Percentiles rank a stretch among this genome's conserved stretches.
These are phyloP conservation scores for Globisporangium cystogenes DNA, from an alignment of 352 stramenopile genomes.

Conservation along the genomic window DNA sequence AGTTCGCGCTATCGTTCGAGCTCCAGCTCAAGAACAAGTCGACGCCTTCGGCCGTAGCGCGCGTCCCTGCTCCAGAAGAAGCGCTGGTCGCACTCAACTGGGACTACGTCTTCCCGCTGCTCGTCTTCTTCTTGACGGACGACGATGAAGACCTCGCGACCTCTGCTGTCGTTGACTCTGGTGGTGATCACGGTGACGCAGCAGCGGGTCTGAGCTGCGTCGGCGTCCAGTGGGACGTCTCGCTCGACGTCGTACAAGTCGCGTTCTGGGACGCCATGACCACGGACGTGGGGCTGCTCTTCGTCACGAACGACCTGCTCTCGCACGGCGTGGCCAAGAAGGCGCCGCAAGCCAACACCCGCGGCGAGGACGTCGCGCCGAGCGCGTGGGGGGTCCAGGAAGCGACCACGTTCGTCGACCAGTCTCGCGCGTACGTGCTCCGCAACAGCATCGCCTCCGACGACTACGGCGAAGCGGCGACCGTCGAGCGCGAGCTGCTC, in stretches of 20 bases:
- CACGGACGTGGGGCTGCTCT: conserved; percentile 44
- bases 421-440: conserved; percentile 51
- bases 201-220: conserved; percentile 22
- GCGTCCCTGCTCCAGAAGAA: conserved; percentile 41
- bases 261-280: conserved; percentile 61
- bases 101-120: conserved; percentile 63
- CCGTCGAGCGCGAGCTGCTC: conserved; percentile 8
- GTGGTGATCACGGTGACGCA: neutral
- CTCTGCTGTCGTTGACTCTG: neutral
- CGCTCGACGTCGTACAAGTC: conserved; percentile 46
- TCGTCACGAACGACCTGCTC: conserved; percentile 45
- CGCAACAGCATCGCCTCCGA: conserved; percentile 14
- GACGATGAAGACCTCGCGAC: conserved; percentile 20
- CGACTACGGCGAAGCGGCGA: conserved; percentile 7
- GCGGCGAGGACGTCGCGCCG: too few relatives aligned
- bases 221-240: conserved; percentile 64
- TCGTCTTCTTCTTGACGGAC: conserved; percentile 44
- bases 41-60: conserved; percentile 6
- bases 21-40: conserved; percentile 29
- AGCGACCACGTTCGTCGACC: conserved; percentile 52
- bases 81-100: conserved; percentile 53
- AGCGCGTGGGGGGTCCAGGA: conserved; percentile 42
- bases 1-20: conserved; percentile 53
- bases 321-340: conserved; percentile 39
- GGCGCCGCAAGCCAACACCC: neutral